phyloP scores from a whole-genome alignment of 1,139 yeast genomes.

The Candida neerlandica region DNA sequence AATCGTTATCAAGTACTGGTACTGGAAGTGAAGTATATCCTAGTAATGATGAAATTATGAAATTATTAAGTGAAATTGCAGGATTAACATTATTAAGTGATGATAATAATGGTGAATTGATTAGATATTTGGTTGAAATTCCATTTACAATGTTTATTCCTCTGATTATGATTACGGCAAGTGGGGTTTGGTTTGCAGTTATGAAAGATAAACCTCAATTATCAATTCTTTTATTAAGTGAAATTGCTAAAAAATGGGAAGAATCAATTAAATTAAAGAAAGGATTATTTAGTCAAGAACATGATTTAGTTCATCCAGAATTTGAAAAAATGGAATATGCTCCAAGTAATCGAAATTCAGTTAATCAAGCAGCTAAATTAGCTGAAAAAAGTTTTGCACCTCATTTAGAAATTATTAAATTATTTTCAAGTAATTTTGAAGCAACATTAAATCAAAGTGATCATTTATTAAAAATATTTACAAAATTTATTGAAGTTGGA shows the following conservation, averaged over 20 bases:
- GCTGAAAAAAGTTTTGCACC: constrained; percentile 65
- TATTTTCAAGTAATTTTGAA: constrained; percentile 80
- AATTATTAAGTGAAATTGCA: constrained; percentile 50
- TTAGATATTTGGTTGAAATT: constrained; percentile 62
- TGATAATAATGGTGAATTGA: constrained; percentile 50
- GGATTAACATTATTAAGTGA: constrained; percentile 52
- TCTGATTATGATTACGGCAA: constrained; percentile 63
- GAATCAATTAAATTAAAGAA: constrained; percentile 55
- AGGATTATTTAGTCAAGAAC: constrained; percentile 67
- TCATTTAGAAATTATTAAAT: constrained; percentile 67
- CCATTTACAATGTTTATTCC: constrained; percentile 73
- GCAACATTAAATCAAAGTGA: constrained; percentile 76
- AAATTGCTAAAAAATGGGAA: constrained; percentile 71
- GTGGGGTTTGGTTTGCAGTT: constrained; percentile 78
- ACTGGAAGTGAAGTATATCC: constrained; percentile 6
- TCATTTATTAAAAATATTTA: constrained; percentile 69
- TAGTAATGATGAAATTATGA: constrained; percentile 33
- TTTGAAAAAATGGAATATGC: constrained; percentile 82
- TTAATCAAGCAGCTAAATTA: constrained; percentile 53
- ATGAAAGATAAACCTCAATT: constrained; percentile 65
- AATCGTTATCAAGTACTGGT: no score
- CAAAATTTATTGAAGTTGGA: constrained; percentile 62
- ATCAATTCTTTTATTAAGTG: constrained; percentile 65
- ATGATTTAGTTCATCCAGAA: constrained; percentile 66
- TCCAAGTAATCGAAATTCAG: constrained; percentile 71